Evolutionary conservation across 371 early-diverging fungal species (phyloP).

Genomic region (Mortierella sp.): DNA sequence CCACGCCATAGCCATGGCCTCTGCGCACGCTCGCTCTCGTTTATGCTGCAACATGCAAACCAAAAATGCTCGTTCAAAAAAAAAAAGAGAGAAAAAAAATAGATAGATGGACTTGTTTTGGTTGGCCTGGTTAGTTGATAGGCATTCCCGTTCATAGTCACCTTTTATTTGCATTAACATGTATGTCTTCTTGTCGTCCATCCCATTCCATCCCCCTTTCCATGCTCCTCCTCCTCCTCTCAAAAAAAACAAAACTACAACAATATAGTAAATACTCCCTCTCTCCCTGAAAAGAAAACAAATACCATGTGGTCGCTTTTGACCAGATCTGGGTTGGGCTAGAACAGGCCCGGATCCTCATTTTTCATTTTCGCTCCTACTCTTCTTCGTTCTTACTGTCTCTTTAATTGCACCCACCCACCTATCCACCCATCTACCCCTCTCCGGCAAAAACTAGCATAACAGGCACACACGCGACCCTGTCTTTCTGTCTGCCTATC

Average conservation of each 20-base stretch:
- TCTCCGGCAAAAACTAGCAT: not conserved
- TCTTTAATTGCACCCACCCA: too few species aligned
- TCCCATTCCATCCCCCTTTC: not conserved
- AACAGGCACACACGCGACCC: not conserved
- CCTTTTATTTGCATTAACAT: not conserved
- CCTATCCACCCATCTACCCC: too few species aligned
- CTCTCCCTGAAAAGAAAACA: not conserved
- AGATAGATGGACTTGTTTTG: too few species aligned
- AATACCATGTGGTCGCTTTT: not conserved
- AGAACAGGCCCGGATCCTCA: not conserved
- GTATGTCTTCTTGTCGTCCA: not conserved
- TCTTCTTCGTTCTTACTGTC: not conserved
- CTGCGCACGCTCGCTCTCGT: not conserved
- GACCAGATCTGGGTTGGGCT: not conserved
- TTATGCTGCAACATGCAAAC: too few species aligned
- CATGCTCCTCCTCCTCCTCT: not conserved
- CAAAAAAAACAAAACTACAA: not conserved
- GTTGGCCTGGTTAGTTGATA: not conserved
- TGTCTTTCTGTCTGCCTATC: not conserved
- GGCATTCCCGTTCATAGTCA: not conserved
- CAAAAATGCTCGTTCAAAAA: too few species aligned
- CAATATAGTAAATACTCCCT: not conserved
- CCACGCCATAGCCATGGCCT: not conserved
- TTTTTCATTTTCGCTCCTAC: not conserved
- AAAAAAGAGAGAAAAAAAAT: too few species aligned